Evolutionary conservation across 768 basidiomycete genomes (phyloP).

Genomic region (Cubamyces lactineus): DNA sequence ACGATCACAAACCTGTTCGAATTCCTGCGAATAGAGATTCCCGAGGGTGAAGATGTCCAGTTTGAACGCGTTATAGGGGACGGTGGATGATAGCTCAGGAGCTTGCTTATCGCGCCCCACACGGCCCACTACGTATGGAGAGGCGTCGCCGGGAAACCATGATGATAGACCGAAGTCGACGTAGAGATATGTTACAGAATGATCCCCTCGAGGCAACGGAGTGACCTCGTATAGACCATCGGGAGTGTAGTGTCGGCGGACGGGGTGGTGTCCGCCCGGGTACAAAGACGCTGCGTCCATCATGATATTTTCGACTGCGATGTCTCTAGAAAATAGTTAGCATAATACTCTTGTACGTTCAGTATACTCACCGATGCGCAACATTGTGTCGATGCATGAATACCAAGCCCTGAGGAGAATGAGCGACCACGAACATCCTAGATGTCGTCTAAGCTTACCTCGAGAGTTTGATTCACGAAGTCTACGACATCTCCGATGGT

Average conservation of each 20-base stretch:
- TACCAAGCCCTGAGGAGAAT: slow-evolving; percentile 17
- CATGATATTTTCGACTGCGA: slow-evolving; percentile 29
- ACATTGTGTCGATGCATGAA: slow-evolving; percentile 32
- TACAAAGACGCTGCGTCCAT: slow-evolving; percentile 28
- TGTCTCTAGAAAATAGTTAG: slow-evolving; percentile 5
- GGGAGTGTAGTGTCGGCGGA: slow-evolving; percentile 34
- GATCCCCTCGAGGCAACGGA: slow-evolving; percentile 37
- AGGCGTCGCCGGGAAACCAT: slow-evolving; percentile 21
- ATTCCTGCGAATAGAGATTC: slow-evolving; percentile 27
- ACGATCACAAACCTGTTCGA: slow-evolving; percentile 16
- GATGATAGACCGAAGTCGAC: slow-evolving; percentile 30
- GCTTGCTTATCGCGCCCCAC: slow-evolving; percentile 25
- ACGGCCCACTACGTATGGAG: slow-evolving; percentile 16
- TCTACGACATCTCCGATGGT: slow-evolving; percentile 29
- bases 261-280: slow-evolving; percentile 26
- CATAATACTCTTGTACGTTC: not conserved
- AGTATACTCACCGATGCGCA: slow-evolving; percentile 27
- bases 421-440: too few species aligned
- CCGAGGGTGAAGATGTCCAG: slow-evolving; percentile 30
- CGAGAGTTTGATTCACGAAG: slow-evolving; percentile 25
- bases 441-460: slow-evolving; percentile 11
- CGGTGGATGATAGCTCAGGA: slow-evolving; percentile 27
- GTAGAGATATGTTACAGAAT: slow-evolving; percentile 37
- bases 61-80: slow-evolving; percentile 30
- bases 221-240: slow-evolving; percentile 38